Evolutionary conservation across 2,329 filamentous ascomycete genomes (phyloP).

Genomic region (Diplodia scrobiculata): DNA sequence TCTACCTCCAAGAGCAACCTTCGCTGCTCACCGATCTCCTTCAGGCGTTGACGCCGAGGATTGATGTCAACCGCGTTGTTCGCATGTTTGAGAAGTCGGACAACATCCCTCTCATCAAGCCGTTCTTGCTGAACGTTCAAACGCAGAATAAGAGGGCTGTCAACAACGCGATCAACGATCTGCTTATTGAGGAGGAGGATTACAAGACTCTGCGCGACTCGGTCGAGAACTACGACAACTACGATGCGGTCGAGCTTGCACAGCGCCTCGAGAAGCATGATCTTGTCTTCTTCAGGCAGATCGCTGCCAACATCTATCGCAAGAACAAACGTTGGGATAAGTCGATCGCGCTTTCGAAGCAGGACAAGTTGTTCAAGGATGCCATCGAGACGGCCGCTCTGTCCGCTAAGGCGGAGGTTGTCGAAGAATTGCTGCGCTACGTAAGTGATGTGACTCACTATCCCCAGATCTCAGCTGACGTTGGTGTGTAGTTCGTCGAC

Average conservation of each 20-base stretch:
- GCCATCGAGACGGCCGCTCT: constrained; percentile 97
- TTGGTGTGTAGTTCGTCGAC: constrained; percentile 78
- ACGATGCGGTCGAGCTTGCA: constrained; percentile 90
- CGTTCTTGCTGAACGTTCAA: constrained; percentile 95
- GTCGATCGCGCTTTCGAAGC: constrained; percentile 94
- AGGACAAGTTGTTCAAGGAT: constrained; percentile 99
- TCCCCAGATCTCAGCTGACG: constrained; percentile 40
- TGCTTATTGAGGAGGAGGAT: constrained; percentile 97
- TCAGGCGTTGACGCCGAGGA: constrained; percentile 84
- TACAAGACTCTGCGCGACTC: constrained; percentile 98
- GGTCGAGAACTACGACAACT: constrained; percentile 98
- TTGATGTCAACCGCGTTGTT: constrained; percentile 98
- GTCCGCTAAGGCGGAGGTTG: constrained; percentile 84
- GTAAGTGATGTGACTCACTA: constrained; percentile 64
- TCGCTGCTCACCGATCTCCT: constrained; percentile 93
- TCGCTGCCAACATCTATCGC: constrained; percentile 96
- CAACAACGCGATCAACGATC: constrained; percentile 96
- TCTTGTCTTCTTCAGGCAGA: constrained; percentile 97
- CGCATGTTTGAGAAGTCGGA: constrained; percentile 99
- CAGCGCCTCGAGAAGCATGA: constrained; percentile 95
- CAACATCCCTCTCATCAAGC: constrained; percentile 97
- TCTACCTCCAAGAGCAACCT: constrained; percentile 96
- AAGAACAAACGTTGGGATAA: constrained; percentile 99
- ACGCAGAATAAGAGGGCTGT: constrained; percentile 96
- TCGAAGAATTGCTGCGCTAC: constrained; percentile 94